A percentile compares a stretch with the other conserved stretches of the same genome.
Conservation (phyloP, 2,329 filamentous ascomycete species). For the Colletotrichum spinosum region DNA sequence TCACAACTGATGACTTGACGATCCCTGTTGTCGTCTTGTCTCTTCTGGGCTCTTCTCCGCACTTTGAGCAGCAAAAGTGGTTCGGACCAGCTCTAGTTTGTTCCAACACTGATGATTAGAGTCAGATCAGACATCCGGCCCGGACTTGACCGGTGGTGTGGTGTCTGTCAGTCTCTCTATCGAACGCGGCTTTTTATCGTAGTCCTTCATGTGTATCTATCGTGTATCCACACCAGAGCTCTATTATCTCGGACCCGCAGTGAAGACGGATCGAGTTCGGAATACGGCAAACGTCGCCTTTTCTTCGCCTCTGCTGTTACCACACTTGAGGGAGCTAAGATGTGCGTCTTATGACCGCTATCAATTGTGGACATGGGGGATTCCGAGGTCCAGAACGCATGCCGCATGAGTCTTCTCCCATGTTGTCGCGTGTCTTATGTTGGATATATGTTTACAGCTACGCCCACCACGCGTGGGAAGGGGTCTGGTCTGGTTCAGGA, state of each 20-base stretch:
- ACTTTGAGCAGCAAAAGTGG: slow-evolving; percentile 9
- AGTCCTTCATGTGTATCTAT: slow-evolving; percentile 2
- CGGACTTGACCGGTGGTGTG: slow-evolving; percentile 28
- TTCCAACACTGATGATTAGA: background rate
- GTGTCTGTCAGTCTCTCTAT: slow-evolving; percentile 4
- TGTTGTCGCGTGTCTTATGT: background rate
- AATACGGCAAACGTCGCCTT: slow-evolving; percentile 17
- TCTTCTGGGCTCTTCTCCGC: slow-evolving; percentile 29
- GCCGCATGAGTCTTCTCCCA: slow-evolving; percentile 4
- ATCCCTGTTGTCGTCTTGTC: background rate
- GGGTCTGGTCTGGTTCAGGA: background rate
- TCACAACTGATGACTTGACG: slow-evolving; percentile 23
- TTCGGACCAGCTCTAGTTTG: background rate
- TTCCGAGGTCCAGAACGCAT: slow-evolving; percentile 8
- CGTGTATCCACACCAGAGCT: background rate
- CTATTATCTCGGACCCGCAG: slow-evolving; percentile 17
- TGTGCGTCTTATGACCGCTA: slow-evolving; percentile 26
- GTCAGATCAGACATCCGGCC: slow-evolving; percentile 21
- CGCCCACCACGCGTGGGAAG: slow-evolving; percentile 9
- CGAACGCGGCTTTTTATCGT: slow-evolving; percentile 14
- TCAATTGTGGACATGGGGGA: slow-evolving; percentile 34
- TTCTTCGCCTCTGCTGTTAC: slow-evolving; percentile 12
- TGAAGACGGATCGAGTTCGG: background rate
- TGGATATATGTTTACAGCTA: slow-evolving; percentile 25
- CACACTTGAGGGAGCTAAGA: background rate